Base-by-base conservation (phyloP, 2,329 filamentous ascomycete species). In the Pseudogymnoascus sp. region DNA sequence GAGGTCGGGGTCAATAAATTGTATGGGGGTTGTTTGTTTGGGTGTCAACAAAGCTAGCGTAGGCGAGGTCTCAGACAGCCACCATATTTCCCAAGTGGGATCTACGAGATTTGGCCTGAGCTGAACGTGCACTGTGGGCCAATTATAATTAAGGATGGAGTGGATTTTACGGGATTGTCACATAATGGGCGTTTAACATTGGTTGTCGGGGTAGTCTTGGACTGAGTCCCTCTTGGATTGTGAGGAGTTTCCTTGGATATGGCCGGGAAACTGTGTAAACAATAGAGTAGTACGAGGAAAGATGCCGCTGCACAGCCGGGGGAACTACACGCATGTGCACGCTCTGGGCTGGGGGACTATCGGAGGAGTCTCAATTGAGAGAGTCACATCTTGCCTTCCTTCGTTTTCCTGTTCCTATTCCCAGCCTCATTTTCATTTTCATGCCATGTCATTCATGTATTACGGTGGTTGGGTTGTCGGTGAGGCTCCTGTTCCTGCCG, bases 31-130 rank as follows among this genome's bases (percentile, higher is more conserved):
- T 38, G 19, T 57, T 57, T 57, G 55, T 57, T 57, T 57, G 55
- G 55, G 55, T 57, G 55, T 57, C 55, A 57, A 57, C 55, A 57
- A 57, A 57, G 55, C 55, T 57, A 57, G n/a, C 33, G 55, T 57
- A 57, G 55, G 55, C 55, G 55, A 57, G 55, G 30, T 35, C 35
- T 35, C 55, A 57, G 55, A 57, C 45, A 52, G 26, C 45, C 45
- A 52, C 45, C 26, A 52, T 26, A 30, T 52, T 52, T 52, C 45
- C 45, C 26, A 52, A 52, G 45, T 52, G 45, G 45, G 45, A 52
- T 52, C 45, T 18, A 52, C 26, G 26, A 52, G 23, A 52, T 52
- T 52, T 52, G 45, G 9, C 26, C 19, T 52, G 45, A 52, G 45
- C 45, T 52, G 45, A 52, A 18, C 23, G 23, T 52, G 45, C 45